A percentile compares a stretch with the other conserved stretches of the same genome.
Evolutionary conservation across 371 early-diverging fungal genomes (phyloP).

Genomic region (Coemansia sp.): DNA sequence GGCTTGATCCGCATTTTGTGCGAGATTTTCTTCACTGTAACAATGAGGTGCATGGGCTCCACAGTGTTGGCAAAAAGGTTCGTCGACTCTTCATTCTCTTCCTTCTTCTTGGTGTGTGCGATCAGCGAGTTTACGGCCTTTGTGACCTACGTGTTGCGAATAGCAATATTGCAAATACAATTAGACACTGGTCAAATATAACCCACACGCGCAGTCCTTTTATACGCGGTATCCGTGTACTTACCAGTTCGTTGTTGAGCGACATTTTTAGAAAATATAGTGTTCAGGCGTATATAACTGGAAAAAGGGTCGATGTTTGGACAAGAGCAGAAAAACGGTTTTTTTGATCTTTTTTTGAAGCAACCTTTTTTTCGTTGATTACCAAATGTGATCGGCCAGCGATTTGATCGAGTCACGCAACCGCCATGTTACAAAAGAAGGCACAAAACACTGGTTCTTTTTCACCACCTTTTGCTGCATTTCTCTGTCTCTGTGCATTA

Average conservation of each 20-base stretch:
- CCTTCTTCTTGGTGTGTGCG: slow-evolving; percentile 54
- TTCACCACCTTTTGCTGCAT: not conserved
- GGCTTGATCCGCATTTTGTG: slow-evolving; percentile 59
- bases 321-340: not conserved
- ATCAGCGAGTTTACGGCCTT: slow-evolving; percentile 63
- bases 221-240: not conserved
- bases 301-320: not conserved
- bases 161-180: not conserved
- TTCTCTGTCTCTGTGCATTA: not conserved
- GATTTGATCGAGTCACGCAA: not conserved
- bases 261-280: slow-evolving; percentile 16
- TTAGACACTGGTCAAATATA: not conserved
- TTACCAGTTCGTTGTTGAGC: slow-evolving; percentile 56
- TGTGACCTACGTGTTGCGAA: slow-evolving; percentile 29
- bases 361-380: slow-evolving; percentile 4
- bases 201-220: not conserved
- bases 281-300: not conserved
- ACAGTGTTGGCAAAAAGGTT: slow-evolving; percentile 50
- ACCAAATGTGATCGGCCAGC: not conserved
- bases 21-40: slow-evolving; percentile 62
- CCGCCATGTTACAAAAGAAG: not conserved
- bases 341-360: not conserved
- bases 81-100: slow-evolving; percentile 37
- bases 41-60: slow-evolving; percentile 56
- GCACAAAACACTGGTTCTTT: not conserved